A percentile compares a stretch with the other conserved stretches of the same genome.
Evolutionary conservation across 495 filamentous ascomycete species (phyloP).

Genomic region (Cryomyces antarcticus): DNA sequence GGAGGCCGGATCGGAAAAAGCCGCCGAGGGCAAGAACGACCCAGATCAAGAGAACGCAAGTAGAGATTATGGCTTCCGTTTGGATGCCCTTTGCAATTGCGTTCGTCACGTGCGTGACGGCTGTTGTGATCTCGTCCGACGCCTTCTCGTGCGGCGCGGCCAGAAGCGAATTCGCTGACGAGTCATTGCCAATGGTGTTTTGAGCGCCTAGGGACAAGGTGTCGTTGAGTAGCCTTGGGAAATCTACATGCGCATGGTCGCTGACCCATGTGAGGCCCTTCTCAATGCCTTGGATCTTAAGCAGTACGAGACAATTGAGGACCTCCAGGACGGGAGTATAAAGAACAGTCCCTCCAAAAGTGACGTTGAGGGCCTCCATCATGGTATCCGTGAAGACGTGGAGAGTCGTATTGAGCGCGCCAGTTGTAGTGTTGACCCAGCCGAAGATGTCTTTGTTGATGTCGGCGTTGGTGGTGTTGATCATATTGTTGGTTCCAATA

Average conservation of each 20-base stretch:
- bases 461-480: conserved; percentile 41
- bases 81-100: conserved; percentile 43
- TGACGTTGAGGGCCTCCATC: conserved; percentile 42
- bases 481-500: conserved; percentile 48
- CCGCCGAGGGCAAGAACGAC: conserved; percentile 57
- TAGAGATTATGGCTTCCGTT: conserved; percentile 58
- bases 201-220: conserved; percentile 68
- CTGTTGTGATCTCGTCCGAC: conserved; percentile 59
- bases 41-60: conserved; percentile 50
- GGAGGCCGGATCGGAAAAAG: conserved; percentile 38
- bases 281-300: conserved; percentile 37
- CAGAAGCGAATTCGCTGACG: conserved; percentile 47
- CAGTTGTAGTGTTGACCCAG: conserved; percentile 70
- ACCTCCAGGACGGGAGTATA: conserved; percentile 51
- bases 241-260: conserved; percentile 63
- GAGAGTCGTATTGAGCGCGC: conserved; percentile 66
- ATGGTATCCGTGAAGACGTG: conserved; percentile 62
- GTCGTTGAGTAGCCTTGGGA: conserved; percentile 59
- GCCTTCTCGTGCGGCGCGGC: conserved; percentile 45
- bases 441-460: conserved; percentile 74
- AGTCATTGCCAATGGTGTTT: conserved; percentile 31
- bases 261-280: conserved; percentile 76
- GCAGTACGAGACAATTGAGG: conserved; percentile 21
- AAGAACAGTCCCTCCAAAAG: conserved; percentile 66
- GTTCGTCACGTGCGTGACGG: conserved; percentile 42